These are phyloP conservation scores for Francoa sonchifolia DNA, from an alignment of 441 rosid species.

Conservation along the genomic window DNA sequence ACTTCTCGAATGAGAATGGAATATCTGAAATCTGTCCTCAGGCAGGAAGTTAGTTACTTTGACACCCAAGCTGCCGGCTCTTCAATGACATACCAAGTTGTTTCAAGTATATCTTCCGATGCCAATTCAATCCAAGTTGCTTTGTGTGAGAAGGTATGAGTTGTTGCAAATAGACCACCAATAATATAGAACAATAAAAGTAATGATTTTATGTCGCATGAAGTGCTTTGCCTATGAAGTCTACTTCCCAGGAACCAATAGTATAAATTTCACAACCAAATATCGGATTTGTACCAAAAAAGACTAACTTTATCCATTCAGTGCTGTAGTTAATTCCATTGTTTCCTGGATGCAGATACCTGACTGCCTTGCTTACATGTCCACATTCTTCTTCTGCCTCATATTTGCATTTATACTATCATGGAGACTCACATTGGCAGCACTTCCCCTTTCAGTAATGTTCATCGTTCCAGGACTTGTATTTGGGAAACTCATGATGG, in stretches of 20 bases:
- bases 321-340: neutral
- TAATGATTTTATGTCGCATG: too few relatives aligned
- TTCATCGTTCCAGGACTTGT: conserved; percentile 47
- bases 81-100: conserved; percentile 55
- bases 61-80: conserved; percentile 55
- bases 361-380: conserved; percentile 33
- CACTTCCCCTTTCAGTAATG: conserved; percentile 42
- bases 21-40: conserved; percentile 56
- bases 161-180: neutral
- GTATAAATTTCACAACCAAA: too few relatives aligned
- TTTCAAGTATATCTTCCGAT: conserved; percentile 51
- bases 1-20: conserved; percentile 44
- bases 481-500: conserved; percentile 64
- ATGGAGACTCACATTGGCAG: conserved; percentile 50
- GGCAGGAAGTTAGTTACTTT: conserved; percentile 58
- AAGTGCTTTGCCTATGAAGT: too few relatives aligned
- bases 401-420: conserved; percentile 37
- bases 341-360: conserved; percentile 36
- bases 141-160: conserved; percentile 44
- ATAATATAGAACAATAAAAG: neutral
- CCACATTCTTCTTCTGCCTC: conserved; percentile 49
- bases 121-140: conserved; percentile 63
- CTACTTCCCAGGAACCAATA: too few relatives aligned
- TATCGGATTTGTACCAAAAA: too few relatives aligned
- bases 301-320: too few relatives aligned